Conservation (phyloP, 768 basidiomycete genomes). For the Rhodotorula paludigena region DNA sequence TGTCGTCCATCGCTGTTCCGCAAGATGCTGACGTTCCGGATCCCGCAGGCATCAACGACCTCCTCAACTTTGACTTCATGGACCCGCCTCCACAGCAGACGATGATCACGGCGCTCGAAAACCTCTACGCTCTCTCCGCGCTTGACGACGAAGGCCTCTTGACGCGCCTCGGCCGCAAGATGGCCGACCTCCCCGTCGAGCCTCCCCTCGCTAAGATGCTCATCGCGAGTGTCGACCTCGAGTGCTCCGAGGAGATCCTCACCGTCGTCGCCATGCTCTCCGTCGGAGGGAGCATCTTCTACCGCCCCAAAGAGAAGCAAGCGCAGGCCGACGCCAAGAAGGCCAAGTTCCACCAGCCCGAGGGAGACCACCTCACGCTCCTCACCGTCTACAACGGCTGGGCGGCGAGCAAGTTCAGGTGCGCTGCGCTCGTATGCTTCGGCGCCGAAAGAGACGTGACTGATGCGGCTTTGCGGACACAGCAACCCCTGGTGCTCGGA, state of each 20-base stretch:
- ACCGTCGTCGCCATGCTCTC: constrained; percentile 97
- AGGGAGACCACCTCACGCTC: constrained; percentile 89
- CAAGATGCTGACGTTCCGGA: background rate
- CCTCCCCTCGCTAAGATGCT: constrained; percentile 95
- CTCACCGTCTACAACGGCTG: constrained; percentile 97
- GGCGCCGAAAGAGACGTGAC: no score
- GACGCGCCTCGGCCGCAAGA: constrained; percentile 90
- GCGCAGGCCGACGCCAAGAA: constrained; percentile 99
- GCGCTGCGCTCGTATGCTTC: background rate
- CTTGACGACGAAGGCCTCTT: constrained; percentile 93
- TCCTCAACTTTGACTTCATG: constrained; percentile 98
- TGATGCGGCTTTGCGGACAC: background rate
- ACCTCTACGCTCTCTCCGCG: constrained; percentile 89
- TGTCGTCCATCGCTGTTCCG: background rate
- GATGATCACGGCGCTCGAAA: constrained; percentile 91
- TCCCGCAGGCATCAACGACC: constrained; percentile 64
- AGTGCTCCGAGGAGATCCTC: constrained; percentile 95
- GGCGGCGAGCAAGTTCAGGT: constrained; percentile 84
- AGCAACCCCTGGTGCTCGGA: constrained; percentile 96
- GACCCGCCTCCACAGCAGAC: constrained; percentile 96
- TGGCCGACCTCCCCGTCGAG: constrained; percentile 98
- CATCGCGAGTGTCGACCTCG: constrained; percentile 92
- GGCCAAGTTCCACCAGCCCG: constrained; percentile 98
- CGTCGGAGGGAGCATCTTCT: constrained; percentile 85
- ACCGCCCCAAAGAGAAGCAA: constrained; percentile 99